phyloP scores from a whole-genome alignment of 257 asterid genomes.

The Mentha longifolia region DNA sequence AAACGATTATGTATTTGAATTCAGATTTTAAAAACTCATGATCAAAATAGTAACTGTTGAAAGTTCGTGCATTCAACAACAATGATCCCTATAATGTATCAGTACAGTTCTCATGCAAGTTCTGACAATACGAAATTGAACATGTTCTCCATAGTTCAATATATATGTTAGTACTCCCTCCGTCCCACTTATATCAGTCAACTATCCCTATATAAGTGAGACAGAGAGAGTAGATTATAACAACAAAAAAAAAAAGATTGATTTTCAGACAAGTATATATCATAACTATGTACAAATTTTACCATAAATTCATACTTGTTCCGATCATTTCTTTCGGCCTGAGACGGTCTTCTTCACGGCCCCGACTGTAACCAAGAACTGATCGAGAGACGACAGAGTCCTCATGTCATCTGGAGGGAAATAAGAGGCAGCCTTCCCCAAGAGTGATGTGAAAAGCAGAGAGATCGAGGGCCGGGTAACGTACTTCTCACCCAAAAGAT shows the following conservation, averaged over 20 bases:
- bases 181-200: too few species aligned
- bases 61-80: too few species aligned
- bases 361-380: slow-evolving; percentile 87
- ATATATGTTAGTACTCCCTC: too few species aligned
- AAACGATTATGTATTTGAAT: too few species aligned
- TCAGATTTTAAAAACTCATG: too few species aligned
- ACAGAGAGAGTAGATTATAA: slow-evolving; percentile 2
- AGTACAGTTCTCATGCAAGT: background rate
- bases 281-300: slow-evolving; percentile 45
- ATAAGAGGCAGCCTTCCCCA: slow-evolving; percentile 91
- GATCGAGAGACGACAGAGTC: slow-evolving; percentile 91
- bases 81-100: too few species aligned
- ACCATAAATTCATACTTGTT: slow-evolving; percentile 33
- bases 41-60: too few species aligned
- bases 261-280: slow-evolving; percentile 34
- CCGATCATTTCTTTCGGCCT: slow-evolving; percentile 64
- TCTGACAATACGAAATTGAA: background rate
- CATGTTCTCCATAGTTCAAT: too few species aligned
- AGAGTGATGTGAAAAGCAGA: slow-evolving; percentile 68
- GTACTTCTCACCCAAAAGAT: slow-evolving; percentile 75
- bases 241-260: background rate
- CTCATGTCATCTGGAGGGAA: slow-evolving; percentile 98
- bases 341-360: slow-evolving; percentile 95
- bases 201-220: too few species aligned
- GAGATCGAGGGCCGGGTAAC: slow-evolving; percentile 76